A percentile compares a stretch with the other conserved stretches of the same genome.
Conservation (phyloP, 208 protist species). For the Leishmania major region DNA sequence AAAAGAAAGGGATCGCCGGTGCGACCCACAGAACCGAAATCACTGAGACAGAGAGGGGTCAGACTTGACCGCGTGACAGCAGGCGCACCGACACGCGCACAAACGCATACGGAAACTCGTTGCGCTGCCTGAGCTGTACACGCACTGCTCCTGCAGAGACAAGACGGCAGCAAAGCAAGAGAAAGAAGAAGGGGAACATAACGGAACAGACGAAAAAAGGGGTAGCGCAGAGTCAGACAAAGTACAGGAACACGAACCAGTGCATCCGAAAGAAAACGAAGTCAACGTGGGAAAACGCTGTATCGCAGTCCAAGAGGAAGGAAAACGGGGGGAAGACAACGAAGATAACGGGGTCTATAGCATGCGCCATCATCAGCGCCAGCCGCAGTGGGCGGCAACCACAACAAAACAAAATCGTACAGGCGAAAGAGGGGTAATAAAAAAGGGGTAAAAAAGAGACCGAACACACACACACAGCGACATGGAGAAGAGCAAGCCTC, state of each 20-base stretch:
- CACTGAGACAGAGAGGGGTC: not conserved
- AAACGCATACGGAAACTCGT: not conserved
- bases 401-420: not conserved
- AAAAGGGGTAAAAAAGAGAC: not conserved
- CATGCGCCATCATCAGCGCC: not conserved
- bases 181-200: not conserved
- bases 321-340: not conserved
- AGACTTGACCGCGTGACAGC: not conserved
- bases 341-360: not conserved
- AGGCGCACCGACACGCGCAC: not conserved
- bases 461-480: not conserved
- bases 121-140: not conserved
- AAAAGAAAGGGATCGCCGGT: not conserved
- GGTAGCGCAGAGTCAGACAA: not conserved
- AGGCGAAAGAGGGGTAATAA: not conserved
- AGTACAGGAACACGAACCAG: not conserved
- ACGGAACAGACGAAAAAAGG: not conserved
- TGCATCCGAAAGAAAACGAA: not conserved
- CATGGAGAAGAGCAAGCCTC: not conserved
- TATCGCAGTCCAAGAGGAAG: not conserved
- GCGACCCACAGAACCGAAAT: not conserved
- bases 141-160: not conserved
- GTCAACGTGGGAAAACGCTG: not conserved
- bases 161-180: constrained; percentile 5
- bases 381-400: not conserved